Conservation (phyloP, 352 stramenopile species). For the Pythium biforme region DNA sequence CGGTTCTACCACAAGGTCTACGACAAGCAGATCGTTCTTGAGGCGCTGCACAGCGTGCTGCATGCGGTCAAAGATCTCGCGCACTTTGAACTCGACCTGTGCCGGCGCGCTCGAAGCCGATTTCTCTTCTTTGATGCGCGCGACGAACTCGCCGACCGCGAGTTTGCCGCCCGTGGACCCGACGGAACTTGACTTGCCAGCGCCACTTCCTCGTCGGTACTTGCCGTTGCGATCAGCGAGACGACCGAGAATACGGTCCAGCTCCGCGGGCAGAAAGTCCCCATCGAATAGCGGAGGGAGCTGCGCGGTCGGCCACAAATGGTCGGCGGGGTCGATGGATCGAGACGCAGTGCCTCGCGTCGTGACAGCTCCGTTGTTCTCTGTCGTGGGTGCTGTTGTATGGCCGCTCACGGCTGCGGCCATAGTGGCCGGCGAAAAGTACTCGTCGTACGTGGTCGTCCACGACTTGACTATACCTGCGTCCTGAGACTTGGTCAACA, state of each 20-base stretch:
- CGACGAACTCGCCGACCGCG: conserved; percentile 30
- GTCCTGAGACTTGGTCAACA: conserved; percentile 72
- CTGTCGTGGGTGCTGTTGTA: background rate
- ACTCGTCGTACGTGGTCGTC: conserved; percentile 71
- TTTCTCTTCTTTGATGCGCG: conserved; percentile 52
- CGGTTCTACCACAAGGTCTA: conserved; percentile 44
- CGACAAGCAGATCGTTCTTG: conserved; percentile 79
- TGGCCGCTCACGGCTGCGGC: too few relatives aligned
- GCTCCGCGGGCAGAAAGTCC: conserved; percentile 73
- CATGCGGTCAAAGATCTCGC: conserved; percentile 66
- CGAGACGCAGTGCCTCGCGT: conserved; percentile 56
- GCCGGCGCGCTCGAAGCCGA: conserved; percentile 2
- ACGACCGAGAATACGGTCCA: conserved; percentile 70
- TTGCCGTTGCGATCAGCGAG: conserved; percentile 69
- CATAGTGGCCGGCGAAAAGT: conserved; percentile 34
- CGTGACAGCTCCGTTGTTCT: conserved; percentile 20
- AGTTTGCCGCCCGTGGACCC: conserved; percentile 49
- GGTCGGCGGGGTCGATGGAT: conserved; percentile 91
- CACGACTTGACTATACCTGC: conserved; percentile 62
- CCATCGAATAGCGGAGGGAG: conserved; percentile 81
- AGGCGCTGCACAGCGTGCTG: conserved; percentile 62
- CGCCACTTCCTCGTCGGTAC: conserved; percentile 33
- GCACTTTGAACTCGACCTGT: conserved; percentile 60
- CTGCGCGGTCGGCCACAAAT: conserved; percentile 54
- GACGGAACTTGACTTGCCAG: conserved; percentile 42